Base-by-base conservation (phyloP, 1,139 yeast genomes). In the Yamadazyma pseudoaaseri region DNA sequence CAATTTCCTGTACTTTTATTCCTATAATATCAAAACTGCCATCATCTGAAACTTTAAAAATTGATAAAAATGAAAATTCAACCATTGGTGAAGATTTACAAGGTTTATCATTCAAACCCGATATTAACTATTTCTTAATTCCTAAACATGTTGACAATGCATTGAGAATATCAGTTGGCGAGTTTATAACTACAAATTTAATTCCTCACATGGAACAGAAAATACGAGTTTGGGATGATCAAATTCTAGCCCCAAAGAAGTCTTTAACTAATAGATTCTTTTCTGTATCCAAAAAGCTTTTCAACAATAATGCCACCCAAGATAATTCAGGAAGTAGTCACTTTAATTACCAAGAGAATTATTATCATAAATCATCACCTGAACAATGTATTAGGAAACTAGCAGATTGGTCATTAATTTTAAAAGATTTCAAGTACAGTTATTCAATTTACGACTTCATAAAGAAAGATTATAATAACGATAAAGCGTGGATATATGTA, bases 331-430 rank as follows among this genome's bases (percentile, higher is more conserved):
- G 27, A 8, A 18, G 31, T 2, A 31, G 41, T 2, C 31, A 47
- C 7, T 70, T 54, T 43, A 76, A 77, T 48, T 48, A 66, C 16
- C 57, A 56, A n/a, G 70, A 68, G 20, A 76, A 74, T 23, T 76
- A 64, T 41, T 86, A 85, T 53, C 63, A 72, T 35, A 74, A 75
- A 31, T 61, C 78, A 1, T 70, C 90, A 0, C 76, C 84, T 0
- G 97, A 89, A 49, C 86, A 87, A 47, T 72, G 77, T 30, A 69
- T 89, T 21, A 65, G 97, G 33, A 84, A 85, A 51, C 63, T 92
- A 27, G 97, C 95, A 0, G 98, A 92, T 56, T 87, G 95, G 87
- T 80, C 92, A 6, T 76, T 92, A 48, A 86, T 92, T 77, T 62
- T 90, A 16, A 77, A 90, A 29, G 97, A 92, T 59, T 92, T 85